These are phyloP conservation scores for Calycina herbarum DNA, from an alignment of 2,329 filamentous ascomycete genomes.

Conservation along the genomic window DNA sequence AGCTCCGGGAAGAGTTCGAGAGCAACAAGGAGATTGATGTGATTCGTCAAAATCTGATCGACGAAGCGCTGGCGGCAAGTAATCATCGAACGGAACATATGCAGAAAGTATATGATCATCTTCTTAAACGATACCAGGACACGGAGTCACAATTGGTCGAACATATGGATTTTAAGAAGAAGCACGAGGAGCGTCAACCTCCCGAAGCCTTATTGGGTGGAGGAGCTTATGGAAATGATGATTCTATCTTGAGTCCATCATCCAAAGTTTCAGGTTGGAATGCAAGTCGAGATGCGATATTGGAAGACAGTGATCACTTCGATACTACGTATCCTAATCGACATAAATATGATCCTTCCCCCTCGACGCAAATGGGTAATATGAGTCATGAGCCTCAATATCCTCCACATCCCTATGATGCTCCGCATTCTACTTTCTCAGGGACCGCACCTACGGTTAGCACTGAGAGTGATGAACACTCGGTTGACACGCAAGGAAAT, in stretches of 20 bases:
- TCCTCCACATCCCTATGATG: conserved; percentile 11
- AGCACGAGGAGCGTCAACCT: conserved; percentile 30
- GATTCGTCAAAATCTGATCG: conserved; percentile 23
- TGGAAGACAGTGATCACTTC: neutral
- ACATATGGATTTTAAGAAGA: conserved; percentile 36
- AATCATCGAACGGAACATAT: conserved; percentile 45
- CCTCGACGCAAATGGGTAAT: neutral
- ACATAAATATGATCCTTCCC: neutral
- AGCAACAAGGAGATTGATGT: conserved; percentile 15
- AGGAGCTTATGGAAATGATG: conserved; percentile 5
- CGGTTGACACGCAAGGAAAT: conserved; percentile 40
- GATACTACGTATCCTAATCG: neutral
- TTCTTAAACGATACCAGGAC: conserved; percentile 51
- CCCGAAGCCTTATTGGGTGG: conserved; percentile 14
- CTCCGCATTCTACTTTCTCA: neutral
- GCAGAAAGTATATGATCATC: conserved; percentile 51
- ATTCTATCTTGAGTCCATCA: conserved; percentile 7
- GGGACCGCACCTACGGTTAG: conserved; percentile 11
- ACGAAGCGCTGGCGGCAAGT: conserved; percentile 24
- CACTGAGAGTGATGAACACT: conserved; percentile 14
- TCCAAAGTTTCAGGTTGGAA: neutral
- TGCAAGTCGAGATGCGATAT: neutral
- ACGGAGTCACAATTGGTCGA: conserved; percentile 31
- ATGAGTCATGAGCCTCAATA: conserved; percentile 13
- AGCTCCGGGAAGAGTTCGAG: conserved; percentile 41